A percentile compares a stretch with the other conserved stretches of the same genome.
Evolutionary conservation across 2,329 filamentous ascomycete genomes (phyloP).

Genomic region (Diaporthe batatas): DNA sequence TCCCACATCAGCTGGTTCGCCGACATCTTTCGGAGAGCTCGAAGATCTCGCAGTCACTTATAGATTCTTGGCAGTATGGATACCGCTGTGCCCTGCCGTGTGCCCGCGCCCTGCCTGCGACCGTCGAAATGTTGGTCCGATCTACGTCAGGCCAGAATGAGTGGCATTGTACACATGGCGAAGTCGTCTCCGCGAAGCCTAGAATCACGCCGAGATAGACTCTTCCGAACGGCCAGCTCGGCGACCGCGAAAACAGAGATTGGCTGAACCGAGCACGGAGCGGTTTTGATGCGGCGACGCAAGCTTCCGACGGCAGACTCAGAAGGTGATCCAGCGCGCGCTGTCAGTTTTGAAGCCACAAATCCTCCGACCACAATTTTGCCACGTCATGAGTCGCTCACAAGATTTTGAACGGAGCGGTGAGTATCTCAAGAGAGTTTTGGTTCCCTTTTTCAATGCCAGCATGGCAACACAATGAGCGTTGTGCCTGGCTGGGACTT

Average conservation of each 20-base stretch:
- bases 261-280: neutral
- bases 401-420: constrained; percentile 4
- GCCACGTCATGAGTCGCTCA: constrained; percentile 25
- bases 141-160: neutral
- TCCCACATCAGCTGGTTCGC: neutral
- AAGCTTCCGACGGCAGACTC: neutral
- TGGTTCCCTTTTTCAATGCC: neutral
- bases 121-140: neutral
- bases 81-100: neutral
- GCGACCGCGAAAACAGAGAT: neutral
- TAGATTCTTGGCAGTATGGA: neutral
- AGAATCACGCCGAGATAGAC: neutral
- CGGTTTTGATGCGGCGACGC: neutral
- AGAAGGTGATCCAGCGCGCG: neutral
- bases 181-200: neutral
- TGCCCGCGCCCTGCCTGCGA: neutral
- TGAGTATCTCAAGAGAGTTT: neutral
- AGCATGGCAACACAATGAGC: neutral
- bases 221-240: neutral
- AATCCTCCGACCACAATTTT: constrained; percentile 7
- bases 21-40: neutral
- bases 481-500: neutral
- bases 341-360: neutral
- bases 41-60: neutral
- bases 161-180: neutral